Percentiles rank a stretch among this genome's conserved stretches.
Conservation (phyloP, 1,284 basidiomycete genomes). For the Cutaneotrichosporon daszewskae region DNA sequence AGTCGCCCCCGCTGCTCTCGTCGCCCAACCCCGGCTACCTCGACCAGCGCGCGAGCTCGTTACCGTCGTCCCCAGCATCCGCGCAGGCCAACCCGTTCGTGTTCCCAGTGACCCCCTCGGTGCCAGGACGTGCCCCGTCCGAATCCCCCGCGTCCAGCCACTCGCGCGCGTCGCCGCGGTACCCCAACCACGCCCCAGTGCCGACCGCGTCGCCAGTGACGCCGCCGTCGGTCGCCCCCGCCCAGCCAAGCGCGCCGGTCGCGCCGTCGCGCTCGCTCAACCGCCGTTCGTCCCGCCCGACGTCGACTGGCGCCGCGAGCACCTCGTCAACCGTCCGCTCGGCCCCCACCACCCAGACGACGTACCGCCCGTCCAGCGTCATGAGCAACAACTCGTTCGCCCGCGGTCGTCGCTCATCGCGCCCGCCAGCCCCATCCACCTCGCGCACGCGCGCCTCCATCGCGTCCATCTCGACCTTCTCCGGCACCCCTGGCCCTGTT, state of each 20-base stretch:
- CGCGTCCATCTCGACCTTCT: constrained; percentile 8
- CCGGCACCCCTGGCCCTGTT: background rate
- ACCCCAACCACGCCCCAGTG: background rate
- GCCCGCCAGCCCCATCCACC: constrained; percentile 2
- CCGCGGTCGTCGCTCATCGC: constrained; percentile 6
- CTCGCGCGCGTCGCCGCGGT: background rate
- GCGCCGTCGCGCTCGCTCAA: background rate
- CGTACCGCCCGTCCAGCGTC: constrained; percentile 1
- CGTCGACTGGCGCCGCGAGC: constrained; percentile 1
- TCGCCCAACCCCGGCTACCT: background rate
- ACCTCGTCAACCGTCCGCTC: background rate
- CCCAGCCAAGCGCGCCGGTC: too few relatives aligned
- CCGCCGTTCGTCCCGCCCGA: constrained; percentile 3
- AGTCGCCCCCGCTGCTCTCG: background rate
- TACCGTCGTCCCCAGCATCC: too few relatives aligned
- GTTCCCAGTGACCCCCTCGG: background rate
- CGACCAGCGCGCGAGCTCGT: too few relatives aligned
- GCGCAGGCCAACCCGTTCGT: too few relatives aligned
- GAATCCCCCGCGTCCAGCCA: background rate
- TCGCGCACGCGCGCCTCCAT: constrained; percentile 10
- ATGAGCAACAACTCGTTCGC: background rate
- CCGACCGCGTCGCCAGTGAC: background rate
- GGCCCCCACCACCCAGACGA: background rate
- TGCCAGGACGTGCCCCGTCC: background rate
- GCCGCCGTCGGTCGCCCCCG: background rate